A percentile compares a stretch with the other conserved stretches of the same genome.
Conservation (phyloP, 2,329 filamentous ascomycete genomes). For the Podosphaera leucotricha region DNA sequence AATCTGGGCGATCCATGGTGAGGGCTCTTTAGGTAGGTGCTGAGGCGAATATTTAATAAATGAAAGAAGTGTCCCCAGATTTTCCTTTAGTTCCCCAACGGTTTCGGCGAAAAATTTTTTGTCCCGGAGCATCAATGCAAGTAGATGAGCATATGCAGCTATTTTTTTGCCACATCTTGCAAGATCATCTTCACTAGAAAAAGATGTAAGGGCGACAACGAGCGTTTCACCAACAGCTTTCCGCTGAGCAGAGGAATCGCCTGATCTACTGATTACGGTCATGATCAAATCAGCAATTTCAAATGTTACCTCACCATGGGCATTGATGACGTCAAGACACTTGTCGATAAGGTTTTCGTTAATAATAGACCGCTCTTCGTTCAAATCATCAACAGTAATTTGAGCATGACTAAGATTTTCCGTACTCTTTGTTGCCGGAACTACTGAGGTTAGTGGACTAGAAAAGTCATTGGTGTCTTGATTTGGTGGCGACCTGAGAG, state of each 20-base stretch:
- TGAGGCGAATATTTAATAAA: slow-evolving; percentile 54
- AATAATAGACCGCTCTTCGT: slow-evolving; percentile 48
- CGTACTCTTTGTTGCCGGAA: slow-evolving; percentile 1
- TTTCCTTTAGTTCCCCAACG: slow-evolving; percentile 49
- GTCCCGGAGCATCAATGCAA: slow-evolving; percentile 72
- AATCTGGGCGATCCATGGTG: slow-evolving; percentile 80
- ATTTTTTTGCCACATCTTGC: slow-evolving; percentile 34
- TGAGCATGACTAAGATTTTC: slow-evolving; percentile 1
- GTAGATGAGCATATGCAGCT: slow-evolving; percentile 73
- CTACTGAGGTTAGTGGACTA: slow-evolving; percentile 1
- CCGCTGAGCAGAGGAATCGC: slow-evolving; percentile 29
- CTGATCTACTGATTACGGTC: slow-evolving; percentile 39
- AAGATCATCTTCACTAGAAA: slow-evolving; percentile 34
- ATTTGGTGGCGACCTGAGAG: neutral
- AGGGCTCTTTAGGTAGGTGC: slow-evolving; percentile 50
- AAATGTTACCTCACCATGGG: slow-evolving; percentile 70
- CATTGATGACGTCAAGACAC: slow-evolving; percentile 71
- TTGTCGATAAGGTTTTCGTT: slow-evolving; percentile 64
- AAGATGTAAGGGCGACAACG: slow-evolving; percentile 58
- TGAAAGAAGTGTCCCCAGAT: slow-evolving; percentile 48
- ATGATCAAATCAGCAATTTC: slow-evolving; percentile 74
- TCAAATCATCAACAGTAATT: slow-evolving; percentile 54
- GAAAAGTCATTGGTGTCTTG: neutral
- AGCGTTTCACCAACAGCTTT: slow-evolving; percentile 64
- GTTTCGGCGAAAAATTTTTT: slow-evolving; percentile 57